phyloP scores from a whole-genome alignment of 352 stramenopile genomes.

The Thalassiosira hispida region DNA sequence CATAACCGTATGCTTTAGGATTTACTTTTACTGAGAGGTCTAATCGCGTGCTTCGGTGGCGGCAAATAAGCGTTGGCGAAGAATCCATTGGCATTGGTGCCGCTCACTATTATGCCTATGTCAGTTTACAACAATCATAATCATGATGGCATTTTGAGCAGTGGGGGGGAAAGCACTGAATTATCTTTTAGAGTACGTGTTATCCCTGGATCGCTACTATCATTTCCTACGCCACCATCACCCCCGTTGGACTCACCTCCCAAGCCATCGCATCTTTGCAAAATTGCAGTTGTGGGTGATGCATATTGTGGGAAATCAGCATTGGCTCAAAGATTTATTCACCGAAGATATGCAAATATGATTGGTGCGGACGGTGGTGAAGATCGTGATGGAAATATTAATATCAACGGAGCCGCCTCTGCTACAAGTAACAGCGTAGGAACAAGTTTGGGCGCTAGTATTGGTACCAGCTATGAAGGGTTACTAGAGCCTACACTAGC shows the following conservation, averaged over 20 bases:
- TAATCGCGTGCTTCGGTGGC: too few relatives aligned
- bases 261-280: constrained; percentile 29
- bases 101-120: too few relatives aligned
- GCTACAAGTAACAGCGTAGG: constrained; percentile 22
- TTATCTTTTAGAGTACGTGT: constrained; percentile 29
- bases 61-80: too few relatives aligned
- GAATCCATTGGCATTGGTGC: too few relatives aligned
- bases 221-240: constrained; percentile 3
- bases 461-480: background rate
- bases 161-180: background rate
- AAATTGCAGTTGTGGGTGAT: constrained; percentile 36
- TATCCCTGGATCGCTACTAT: constrained; percentile 13
- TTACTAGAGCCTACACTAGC: constrained; percentile 27
- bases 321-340: constrained; percentile 33
- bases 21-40: too few relatives aligned
- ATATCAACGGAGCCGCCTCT: constrained; percentile 15
- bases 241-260: constrained; percentile 24
- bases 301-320: constrained; percentile 23
- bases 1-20: too few relatives aligned
- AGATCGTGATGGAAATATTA: background rate
- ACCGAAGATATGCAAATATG: constrained; percentile 8
- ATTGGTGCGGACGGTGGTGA: background rate
- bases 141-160: background rate
- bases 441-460: constrained; percentile 20
- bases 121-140: background rate